These are phyloP conservation scores for Oxytropis ochrocephala DNA, from an alignment of 306 rosid species.

Conservation along the genomic window DNA sequence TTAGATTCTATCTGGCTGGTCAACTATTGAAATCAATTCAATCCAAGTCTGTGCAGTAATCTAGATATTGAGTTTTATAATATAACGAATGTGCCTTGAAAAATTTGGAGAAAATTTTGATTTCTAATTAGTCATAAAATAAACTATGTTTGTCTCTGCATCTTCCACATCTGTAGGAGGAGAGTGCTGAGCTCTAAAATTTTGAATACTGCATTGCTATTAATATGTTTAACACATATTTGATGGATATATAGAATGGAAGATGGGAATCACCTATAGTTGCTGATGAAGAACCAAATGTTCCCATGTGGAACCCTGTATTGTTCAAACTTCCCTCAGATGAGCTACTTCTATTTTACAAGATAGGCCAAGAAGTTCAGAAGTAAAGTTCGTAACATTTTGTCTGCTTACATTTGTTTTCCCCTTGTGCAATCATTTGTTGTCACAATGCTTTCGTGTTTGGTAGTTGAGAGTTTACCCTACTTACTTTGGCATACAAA, in stretches of 20 bases:
- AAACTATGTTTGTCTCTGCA: slow-evolving; percentile 1
- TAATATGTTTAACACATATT: slow-evolving; percentile 15
- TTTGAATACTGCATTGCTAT: slow-evolving; percentile 17
- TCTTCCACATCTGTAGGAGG: neutral
- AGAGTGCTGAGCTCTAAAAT: neutral
- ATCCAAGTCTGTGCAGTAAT: neutral
- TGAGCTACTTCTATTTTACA: slow-evolving; percentile 80
- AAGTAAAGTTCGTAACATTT: slow-evolving; percentile 39
- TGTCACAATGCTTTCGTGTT: neutral
- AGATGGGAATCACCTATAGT: slow-evolving; percentile 61
- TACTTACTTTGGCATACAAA: neutral
- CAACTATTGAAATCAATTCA: neutral
- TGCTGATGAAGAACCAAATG: slow-evolving; percentile 63
- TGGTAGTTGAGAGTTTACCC: neutral
- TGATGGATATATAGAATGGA: slow-evolving; percentile 57
- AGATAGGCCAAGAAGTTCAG: slow-evolving; percentile 78
- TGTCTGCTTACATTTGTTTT: slow-evolving; percentile 8
- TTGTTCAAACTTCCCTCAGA: slow-evolving; percentile 81
- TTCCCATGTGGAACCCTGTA: slow-evolving; percentile 97
- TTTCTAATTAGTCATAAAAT: neutral
- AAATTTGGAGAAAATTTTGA: neutral
- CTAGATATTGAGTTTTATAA: neutral
- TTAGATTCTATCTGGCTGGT: neutral
- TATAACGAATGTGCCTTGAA: neutral
- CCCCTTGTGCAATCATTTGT: neutral